Base-by-base conservation (phyloP, 371 early-diverging fungal species). In the Mucor circinelloides region DNA sequence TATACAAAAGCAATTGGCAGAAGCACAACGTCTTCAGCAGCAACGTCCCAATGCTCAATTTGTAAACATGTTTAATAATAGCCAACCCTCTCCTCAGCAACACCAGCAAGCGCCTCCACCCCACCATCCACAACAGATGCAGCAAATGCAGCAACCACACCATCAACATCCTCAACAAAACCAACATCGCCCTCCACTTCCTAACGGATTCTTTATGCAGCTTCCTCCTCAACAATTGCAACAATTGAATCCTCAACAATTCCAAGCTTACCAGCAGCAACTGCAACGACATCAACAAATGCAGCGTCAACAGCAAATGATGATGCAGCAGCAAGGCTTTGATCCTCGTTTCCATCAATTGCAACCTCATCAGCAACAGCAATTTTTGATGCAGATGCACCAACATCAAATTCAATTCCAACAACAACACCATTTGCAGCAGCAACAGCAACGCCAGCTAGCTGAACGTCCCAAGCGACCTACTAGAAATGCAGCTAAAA, bases 381-480 rank as follows among this genome's bases (percentile, higher is more conserved):
- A 21, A 23, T 44, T 54, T 13, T 50, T 70, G 54, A 61, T 67
- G 61, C 74, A 71, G 60, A 59, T 67, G 65, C 73, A 64, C 2
- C 66, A 69, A 6, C 63, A 63, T 2, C 68, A 67, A 48, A 59
- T 60, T 19, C 75, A 68, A 23, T 68, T 36, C 56, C 78, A 58
- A 34, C 78, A 56, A 19, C 70, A 67, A n/a, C 63, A 69, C 7
- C 75, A 70, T 27, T 63, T 61, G n/a, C 72, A 73, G 71, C 73
- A 82, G 74, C 69, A 68, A n/a, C 63, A 69, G 15, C 74, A 66
- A 15, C 64, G 67, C 17, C 61, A 61, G 8, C 46, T 74, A 25
- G 42, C 75, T n/a, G 67, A 64, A 13, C 64, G 74, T 28, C 77
- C 79, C 6, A 71, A 76, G 40, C 69, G 79, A 38, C 70, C 82